Conservation (phyloP, 352 stramenopile species). For the Globisporangium ultimum region DNA sequence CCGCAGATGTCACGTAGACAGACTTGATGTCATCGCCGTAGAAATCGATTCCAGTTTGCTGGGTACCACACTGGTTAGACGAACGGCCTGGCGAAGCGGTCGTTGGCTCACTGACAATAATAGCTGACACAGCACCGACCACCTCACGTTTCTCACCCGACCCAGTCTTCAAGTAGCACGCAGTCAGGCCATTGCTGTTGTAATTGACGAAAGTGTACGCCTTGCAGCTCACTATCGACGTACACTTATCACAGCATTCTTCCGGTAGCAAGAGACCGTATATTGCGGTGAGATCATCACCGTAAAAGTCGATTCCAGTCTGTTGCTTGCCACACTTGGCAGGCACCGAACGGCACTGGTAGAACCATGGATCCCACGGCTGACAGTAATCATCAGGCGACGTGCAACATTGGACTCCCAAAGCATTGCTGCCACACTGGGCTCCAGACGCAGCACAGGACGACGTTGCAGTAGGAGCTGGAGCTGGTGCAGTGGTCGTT, state of each 20-base stretch:
- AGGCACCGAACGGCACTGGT: slow-evolving; percentile 28
- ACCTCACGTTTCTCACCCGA: not conserved
- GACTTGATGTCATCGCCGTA: slow-evolving; percentile 33
- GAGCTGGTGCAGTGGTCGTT: not conserved
- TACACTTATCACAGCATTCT: slow-evolving; percentile 26
- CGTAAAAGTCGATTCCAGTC: slow-evolving; percentile 14
- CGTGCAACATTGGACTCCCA: slow-evolving; percentile 24
- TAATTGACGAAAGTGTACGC: slow-evolving; percentile 31
- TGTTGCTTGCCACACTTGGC: slow-evolving; percentile 15
- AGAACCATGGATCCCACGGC: slow-evolving; percentile 37
- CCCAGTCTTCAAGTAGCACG: slow-evolving; percentile 14
- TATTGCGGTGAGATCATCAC: slow-evolving; percentile 12
- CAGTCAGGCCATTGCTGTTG: slow-evolving; percentile 4
- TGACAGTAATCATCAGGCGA: slow-evolving; percentile 33
- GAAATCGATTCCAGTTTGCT: slow-evolving; percentile 20
- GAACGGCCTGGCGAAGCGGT: too few species aligned
- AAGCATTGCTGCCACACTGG: slow-evolving; percentile 15
- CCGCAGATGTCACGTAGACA: slow-evolving; percentile 20
- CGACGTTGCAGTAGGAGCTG: slow-evolving; percentile 1
- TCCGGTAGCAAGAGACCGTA: slow-evolving; percentile 9
- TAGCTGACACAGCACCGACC: not conserved
- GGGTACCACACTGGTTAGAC: too few species aligned
- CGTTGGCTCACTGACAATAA: too few species aligned
- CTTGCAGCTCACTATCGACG: slow-evolving; percentile 15
- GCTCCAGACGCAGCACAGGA: slow-evolving; percentile 2